Evolutionary conservation across 1,284 basidiomycete genomes (phyloP), one percentile per base, ranked within the genome.

Genomic region (Naganishia albida): DNA sequence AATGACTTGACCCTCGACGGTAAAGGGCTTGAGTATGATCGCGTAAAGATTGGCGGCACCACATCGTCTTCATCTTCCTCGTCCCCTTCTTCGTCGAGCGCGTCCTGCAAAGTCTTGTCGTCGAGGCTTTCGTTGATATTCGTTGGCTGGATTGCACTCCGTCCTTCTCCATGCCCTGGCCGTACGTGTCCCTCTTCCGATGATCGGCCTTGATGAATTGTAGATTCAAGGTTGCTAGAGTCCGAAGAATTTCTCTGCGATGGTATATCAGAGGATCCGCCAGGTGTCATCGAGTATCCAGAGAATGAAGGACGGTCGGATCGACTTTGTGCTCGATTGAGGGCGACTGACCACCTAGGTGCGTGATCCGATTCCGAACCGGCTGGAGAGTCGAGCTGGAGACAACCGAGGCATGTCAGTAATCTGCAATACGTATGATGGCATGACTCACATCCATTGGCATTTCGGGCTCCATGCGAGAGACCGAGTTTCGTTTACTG

Each of bases 1-100:
- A 65, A 42, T 23, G 48, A 38, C 44, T 51, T 42, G 50, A 65
- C 67, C 25, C 71, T 64, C 39, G 67, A 66, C 4, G 75, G 75
- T 2, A 75, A 50, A 7, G 77, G 75, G 2, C 72, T 69, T 1
- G 76, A 76, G 46, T 74, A 73, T 1, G 73, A 72, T 10, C 75
- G 65, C 34, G 53, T 69, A 65, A 76, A 75, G 2, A 67, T 56
- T 18, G 72, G 72, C 13, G 60, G 60, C 23, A 42, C 49, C 10
- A 49, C 30, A 2, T 48, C 51, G 18, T 57, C 64, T 15, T 62
- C 56, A 12, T 62, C 64, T 6, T 52, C 28, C 23, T 53, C 50
- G n/a, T 56, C 56, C 16, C 39, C 34, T 30, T 20, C 51, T 3
- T 12, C n/a, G 7, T 39, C 34, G 12, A 25, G n/a, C 20, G 18